Percentiles rank a stretch among this genome's conserved stretches.
phyloP scores from a whole-genome alignment of 768 basidiomycete genomes.

The Boletus rex-veris region DNA sequence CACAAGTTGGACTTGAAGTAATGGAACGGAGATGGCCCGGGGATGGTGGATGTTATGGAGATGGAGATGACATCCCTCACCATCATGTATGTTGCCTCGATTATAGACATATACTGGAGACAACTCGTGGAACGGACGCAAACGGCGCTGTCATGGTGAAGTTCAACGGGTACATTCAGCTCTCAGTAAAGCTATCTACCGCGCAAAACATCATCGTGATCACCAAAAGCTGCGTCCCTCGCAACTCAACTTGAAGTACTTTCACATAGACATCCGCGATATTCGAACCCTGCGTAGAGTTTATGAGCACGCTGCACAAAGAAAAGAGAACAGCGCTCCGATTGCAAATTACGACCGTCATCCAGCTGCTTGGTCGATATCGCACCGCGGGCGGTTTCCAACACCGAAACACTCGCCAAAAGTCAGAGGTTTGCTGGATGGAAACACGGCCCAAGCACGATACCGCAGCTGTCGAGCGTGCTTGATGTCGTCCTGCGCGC shows the following conservation, averaged over 20 bases:
- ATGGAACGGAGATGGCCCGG: too few relatives aligned
- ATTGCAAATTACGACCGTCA: slow-evolving; percentile 32
- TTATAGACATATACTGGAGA: slow-evolving; percentile 21
- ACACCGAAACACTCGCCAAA: not conserved
- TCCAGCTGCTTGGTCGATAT: slow-evolving; percentile 14
- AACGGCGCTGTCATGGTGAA: slow-evolving; percentile 29
- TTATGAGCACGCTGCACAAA: not conserved
- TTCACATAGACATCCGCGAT: too few relatives aligned
- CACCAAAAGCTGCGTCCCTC: not conserved
- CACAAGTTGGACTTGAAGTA: too few relatives aligned
- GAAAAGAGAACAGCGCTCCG: slow-evolving; percentile 11
- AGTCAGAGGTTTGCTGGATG: not conserved
- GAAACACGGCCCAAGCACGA: slow-evolving; percentile 18
- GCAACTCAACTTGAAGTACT: too few relatives aligned
- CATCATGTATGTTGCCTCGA: too few relatives aligned
- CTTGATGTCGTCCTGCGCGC: slow-evolving; percentile 17
- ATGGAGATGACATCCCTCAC: too few relatives aligned
- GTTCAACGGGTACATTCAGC: not conserved
- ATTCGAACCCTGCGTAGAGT: too few relatives aligned
- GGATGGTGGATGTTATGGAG: too few relatives aligned
- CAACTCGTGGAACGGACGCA: slow-evolving; percentile 46
- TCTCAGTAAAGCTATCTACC: too few relatives aligned
- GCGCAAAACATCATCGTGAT: not conserved
- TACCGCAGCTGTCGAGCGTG: slow-evolving; percentile 21
- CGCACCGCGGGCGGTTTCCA: slow-evolving; percentile 17